Evolutionary conservation across 345 rosid species (phyloP), one percentile per base, ranked within the genome.

Genomic region (Citrus sp.): DNA sequence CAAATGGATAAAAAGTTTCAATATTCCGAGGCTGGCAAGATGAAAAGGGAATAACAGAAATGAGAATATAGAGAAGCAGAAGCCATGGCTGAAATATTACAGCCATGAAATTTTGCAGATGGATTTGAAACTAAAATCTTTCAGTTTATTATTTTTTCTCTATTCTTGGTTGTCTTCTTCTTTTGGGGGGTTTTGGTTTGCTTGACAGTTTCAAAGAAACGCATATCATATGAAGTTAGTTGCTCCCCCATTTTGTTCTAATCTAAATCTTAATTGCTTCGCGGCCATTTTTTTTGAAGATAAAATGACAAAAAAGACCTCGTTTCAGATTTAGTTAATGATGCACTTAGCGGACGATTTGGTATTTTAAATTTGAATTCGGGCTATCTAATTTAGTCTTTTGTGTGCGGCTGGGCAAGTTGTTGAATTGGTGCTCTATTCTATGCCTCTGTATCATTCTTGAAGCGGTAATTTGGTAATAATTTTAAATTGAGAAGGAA

Each of bases 21-120:
- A 92, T 84, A 24, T 94, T 95, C 61, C 86, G 97, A 60, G 89
- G 87, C 66, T 90, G 88, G 27, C 85, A 81, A 71, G 74, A 87
- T 38, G 83, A 81, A 21, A 75, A 77, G 25, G 85, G 87, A 38
- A 86, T 59, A 67, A 80, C 38, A 28, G 66, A 58, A 46, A 80
- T 1, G 76, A 75, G 65, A 18, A 79, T 34, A 2, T 10, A 61
- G 30, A 70, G 82, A 82, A 77, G 70, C 62, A 81, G 70, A 61
- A 81, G 72, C 82, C 84, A 85, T 83, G 88, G 77, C 77, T 75
- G 86, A 38, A 73, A 71, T 74, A 40, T 80, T 87, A 69, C 80
- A 65, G 85, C 88, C 88, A 84, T 87, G 49, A 82, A 80, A 12
- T 77, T 28, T 42, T 69, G 68, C 56, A 80, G 37, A 67, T 63